Conservation (phyloP, 2,329 filamentous ascomycete genomes). For the Xylariaceae sp. region DNA sequence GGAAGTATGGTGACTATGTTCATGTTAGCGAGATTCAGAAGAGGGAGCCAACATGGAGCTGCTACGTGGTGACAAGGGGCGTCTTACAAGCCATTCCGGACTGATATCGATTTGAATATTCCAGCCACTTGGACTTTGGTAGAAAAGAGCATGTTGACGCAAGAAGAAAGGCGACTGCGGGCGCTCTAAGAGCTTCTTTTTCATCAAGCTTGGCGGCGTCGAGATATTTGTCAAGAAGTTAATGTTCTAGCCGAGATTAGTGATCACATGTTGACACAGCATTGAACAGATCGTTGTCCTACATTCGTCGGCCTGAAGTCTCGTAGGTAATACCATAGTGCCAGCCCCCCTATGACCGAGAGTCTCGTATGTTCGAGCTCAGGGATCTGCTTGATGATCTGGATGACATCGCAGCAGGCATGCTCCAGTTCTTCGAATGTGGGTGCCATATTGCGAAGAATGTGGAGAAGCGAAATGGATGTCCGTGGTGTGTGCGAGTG, state of each 20-base stretch:
- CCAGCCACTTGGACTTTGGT: conserved; percentile 16
- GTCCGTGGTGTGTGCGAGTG: not conserved
- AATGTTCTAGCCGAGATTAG: conserved; percentile 20
- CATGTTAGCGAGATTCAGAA: not conserved
- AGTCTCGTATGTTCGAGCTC: conserved; percentile 21
- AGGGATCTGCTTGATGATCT: conserved; percentile 26
- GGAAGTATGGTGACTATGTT: conserved; percentile 21
- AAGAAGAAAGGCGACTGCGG: conserved; percentile 22
- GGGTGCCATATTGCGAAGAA: conserved; percentile 5
- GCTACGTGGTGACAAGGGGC: not conserved
- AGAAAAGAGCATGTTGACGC: conserved; percentile 19
- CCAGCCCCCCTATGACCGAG: conserved; percentile 25
- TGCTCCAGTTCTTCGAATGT: conserved; percentile 20
- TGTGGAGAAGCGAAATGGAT: not conserved
- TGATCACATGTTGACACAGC: too few relatives aligned
- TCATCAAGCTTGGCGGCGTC: conserved; percentile 18
- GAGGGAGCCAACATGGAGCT: not conserved
- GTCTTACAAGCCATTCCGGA: conserved; percentile 24
- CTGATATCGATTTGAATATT: conserved; percentile 23
- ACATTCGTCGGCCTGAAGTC: conserved; percentile 22
- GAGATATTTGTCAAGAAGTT: conserved; percentile 25
- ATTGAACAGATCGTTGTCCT: conserved; percentile 2
- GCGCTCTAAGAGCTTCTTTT: conserved; percentile 19
- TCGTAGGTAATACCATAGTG: conserved; percentile 25
- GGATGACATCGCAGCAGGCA: conserved; percentile 25